phyloP scores from a whole-genome alignment of 257 asterid genomes.

The Verbena officinalis region DNA sequence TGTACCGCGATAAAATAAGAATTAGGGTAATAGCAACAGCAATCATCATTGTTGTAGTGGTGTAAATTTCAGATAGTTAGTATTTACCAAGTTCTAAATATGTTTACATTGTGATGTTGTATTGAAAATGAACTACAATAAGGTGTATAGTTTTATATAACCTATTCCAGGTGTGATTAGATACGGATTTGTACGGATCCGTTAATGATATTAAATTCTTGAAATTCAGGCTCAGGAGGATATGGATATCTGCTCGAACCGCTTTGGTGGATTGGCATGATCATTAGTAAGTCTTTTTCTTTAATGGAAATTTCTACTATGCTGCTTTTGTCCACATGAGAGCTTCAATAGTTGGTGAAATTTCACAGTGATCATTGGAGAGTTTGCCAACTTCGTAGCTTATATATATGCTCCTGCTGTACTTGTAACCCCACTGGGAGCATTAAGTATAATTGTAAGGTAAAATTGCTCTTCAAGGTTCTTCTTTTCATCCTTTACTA shows the following conservation, averaged over 20 bases:
- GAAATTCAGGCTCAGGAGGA: slow-evolving; percentile 75
- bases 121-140: background rate
- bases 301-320: background rate
- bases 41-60: background rate
- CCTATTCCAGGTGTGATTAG: background rate
- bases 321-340: slow-evolving; percentile 10
- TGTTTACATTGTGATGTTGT: background rate
- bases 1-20: background rate
- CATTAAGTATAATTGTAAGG: slow-evolving; percentile 86
- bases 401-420: slow-evolving; percentile 86
- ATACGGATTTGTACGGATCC: background rate
- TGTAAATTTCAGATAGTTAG: background rate
- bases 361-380: slow-evolving; percentile 74
- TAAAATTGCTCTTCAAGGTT: slow-evolving; percentile 14
- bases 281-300: slow-evolving; percentile 55
- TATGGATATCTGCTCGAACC: slow-evolving; percentile 78
- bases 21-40: background rate
- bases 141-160: background rate
- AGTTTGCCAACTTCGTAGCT: slow-evolving; percentile 78
- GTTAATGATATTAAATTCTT: slow-evolving; percentile 5
- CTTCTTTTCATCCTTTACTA: background rate
- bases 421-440: slow-evolving; percentile 87
- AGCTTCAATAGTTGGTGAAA: slow-evolving; percentile 16
- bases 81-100: background rate
- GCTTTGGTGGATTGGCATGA: slow-evolving; percentile 95